phyloP scores from a whole-genome alignment of 2,329 filamentous ascomycete species.

The Aspergillus sp. region DNA sequence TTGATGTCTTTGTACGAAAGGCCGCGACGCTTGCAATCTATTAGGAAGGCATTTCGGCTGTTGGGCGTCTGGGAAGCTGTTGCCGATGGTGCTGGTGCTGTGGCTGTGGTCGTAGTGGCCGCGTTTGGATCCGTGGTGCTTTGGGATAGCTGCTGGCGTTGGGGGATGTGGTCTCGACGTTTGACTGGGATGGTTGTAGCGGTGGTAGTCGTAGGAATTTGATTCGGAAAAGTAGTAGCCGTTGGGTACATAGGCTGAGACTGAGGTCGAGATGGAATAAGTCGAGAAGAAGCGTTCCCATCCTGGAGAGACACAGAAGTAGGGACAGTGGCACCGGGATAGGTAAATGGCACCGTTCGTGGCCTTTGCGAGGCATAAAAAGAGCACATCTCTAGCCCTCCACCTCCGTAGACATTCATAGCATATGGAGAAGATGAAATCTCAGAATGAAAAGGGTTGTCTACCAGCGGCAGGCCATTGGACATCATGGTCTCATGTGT shows the following conservation, averaged over 20 bases:
- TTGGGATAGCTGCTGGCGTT: no score
- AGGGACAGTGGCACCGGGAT: no score
- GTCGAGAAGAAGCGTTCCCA: no score
- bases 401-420: no score
- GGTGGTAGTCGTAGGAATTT: background rate
- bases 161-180: no score
- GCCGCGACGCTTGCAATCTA: constrained; percentile 34
- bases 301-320: no score
- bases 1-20: constrained; percentile 44
- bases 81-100: background rate
- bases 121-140: no score
- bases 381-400: no score
- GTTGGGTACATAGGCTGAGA: background rate
- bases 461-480: background rate
- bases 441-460: background rate
- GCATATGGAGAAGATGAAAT: background rate
- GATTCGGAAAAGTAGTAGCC: background rate
- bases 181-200: background rate
- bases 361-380: no score
- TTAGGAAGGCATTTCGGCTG: constrained; percentile 31
- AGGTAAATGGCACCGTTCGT: no score
- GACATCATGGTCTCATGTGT: background rate
- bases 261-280: background rate
- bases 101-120: no score
- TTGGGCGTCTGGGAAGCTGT: constrained; percentile 4